Conservation (phyloP, 2,329 filamentous ascomycete genomes). For the Verticillium nubilum region DNA sequence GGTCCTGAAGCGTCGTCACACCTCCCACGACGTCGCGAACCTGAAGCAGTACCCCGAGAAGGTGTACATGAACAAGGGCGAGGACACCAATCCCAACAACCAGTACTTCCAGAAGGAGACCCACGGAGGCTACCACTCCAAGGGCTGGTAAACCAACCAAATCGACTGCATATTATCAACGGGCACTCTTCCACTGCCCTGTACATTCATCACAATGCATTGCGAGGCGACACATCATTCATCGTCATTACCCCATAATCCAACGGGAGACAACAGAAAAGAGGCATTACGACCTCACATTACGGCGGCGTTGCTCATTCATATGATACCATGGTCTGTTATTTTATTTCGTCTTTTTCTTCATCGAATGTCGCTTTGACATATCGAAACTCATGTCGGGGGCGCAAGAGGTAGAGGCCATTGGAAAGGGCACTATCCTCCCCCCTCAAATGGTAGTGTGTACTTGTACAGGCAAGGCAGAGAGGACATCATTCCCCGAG, state of each 20-base stretch:
- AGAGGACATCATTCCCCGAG: background rate
- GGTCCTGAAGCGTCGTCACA: slow-evolving; percentile 83
- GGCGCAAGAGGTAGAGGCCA: background rate
- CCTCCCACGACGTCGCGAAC: slow-evolving; percentile 85
- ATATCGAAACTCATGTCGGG: slow-evolving; percentile 10
- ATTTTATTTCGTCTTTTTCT: slow-evolving; percentile 4
- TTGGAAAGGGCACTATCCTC: background rate
- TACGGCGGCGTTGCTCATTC: background rate
- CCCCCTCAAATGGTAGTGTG: slow-evolving; percentile 4
- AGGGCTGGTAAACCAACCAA: slow-evolving; percentile 63
- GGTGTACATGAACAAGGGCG: slow-evolving; percentile 52
- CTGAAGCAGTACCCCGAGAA: slow-evolving; percentile 75
- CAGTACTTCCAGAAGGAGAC: slow-evolving; percentile 80
- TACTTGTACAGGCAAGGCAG: slow-evolving; percentile 6
- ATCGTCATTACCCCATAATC: background rate
- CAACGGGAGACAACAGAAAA: background rate
- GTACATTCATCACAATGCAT: slow-evolving; percentile 10
- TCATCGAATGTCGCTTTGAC: background rate
- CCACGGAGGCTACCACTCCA: slow-evolving; percentile 74
- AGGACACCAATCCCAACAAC: slow-evolving; percentile 64
- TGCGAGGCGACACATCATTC: slow-evolving; percentile 8
- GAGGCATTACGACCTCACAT: background rate
- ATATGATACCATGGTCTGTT: slow-evolving; percentile 15
- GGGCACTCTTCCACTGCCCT: background rate
- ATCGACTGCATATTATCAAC: slow-evolving; percentile 9